Base-by-base conservation (phyloP, 176 grass and related monocot species). In the Ensete ventricosum region DNA sequence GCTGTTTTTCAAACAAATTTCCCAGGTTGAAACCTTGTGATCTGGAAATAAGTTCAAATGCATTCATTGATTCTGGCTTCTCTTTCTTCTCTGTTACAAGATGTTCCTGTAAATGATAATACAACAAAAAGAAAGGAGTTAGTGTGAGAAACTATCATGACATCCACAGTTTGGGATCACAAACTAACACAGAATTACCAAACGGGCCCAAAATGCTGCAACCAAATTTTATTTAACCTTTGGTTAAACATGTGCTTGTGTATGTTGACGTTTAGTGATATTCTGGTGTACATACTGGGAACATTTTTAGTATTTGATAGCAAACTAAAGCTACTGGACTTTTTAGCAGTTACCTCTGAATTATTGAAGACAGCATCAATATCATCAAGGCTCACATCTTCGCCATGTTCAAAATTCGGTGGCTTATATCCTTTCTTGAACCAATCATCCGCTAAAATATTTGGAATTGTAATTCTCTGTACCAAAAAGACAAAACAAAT, bases 1-100 rank as follows among this genome's bases (percentile, higher is more conserved):
- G 83, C 68, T 94, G 88, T 79, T 99, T 91, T 74, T 99, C 95
- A 78, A 99, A 99, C 67, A 99, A 87, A 79, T 85, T 99, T 86
- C 95, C 95, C 14, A 99, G 88, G 76, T 99, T 99, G 76, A 99
- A 99, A 58, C 95, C 95, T 79, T 94, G 90, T 55, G 95, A 99
- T 80, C 95, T 91, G 69, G 95, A 89, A 80, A 99, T 99, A 82
- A 99, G 90, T 77, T 91, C 95, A 85, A 99, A 99, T 43, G 95
- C 95, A 99, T 99, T 99, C 87, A 99, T 89, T 17, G 88, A 94
- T 51, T 99, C 87, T 59, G 95, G 95, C 67, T 84, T 99, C 53
- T 94, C 90, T 85, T 73, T 99, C 70, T 55, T 94, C 76, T 91
- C 95, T 0, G 90, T 84, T 76, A 99, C 95, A 78, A 99, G 87